Conservation (phyloP, 164 flowering plant genomes). For the Vitis labrusca region DNA sequence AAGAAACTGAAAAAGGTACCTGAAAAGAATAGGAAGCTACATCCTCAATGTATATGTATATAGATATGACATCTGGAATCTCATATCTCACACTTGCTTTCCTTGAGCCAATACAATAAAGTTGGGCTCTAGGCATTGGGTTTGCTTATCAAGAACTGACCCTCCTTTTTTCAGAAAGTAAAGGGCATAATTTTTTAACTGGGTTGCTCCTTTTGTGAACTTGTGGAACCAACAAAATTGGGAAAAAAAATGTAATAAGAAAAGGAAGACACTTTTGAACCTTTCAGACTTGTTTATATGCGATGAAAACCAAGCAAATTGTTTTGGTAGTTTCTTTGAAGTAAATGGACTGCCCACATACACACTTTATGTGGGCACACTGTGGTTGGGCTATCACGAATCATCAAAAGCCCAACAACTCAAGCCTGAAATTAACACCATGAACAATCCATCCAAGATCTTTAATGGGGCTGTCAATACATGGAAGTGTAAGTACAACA, state of each 20-base stretch:
- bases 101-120: conserved; percentile 1
- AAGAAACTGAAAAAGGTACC: conserved; percentile 8
- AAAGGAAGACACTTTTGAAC: too few species aligned
- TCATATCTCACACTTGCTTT: not conserved
- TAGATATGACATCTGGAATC: not conserved
- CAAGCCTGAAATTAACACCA: too few species aligned
- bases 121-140: not conserved
- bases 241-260: not conserved
- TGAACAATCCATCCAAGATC: too few species aligned
- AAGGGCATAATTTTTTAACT: not conserved
- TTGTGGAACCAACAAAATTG: not conserved
- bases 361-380: too few species aligned
- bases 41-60: conserved; percentile 1
- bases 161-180: not conserved
- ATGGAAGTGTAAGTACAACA: too few species aligned
- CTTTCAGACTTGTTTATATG: too few species aligned
- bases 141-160: conserved; percentile 5
- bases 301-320: too few species aligned
- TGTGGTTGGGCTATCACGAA: too few species aligned
- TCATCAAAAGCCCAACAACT: too few species aligned
- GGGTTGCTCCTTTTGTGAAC: not conserved
- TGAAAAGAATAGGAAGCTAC: conserved; percentile 17
- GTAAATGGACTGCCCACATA: too few species aligned
- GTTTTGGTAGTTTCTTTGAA: too few species aligned
- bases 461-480: too few species aligned